Evolutionary conservation across 2,329 filamentous ascomycete species (phyloP).

Genomic region (Ambrosiella cleistominuta): DNA sequence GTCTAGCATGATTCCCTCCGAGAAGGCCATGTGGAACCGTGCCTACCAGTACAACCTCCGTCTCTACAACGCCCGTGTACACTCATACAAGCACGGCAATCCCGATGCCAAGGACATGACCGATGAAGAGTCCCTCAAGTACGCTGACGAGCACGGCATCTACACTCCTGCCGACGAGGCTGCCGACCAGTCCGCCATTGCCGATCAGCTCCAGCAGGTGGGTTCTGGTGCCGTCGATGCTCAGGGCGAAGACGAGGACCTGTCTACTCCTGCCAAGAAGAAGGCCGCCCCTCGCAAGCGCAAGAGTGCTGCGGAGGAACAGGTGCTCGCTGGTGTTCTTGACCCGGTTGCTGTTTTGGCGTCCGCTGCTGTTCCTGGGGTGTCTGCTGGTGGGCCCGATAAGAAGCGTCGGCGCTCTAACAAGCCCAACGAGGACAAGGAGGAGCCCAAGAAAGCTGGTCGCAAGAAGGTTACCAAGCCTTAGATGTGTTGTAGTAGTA

Average conservation of each 20-base stretch:
- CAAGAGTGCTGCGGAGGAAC: constrained; percentile 26
- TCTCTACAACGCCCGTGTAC: constrained; percentile 46
- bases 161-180: constrained; percentile 32
- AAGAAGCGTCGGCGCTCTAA: constrained; percentile 43
- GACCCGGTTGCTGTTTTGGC: constrained; percentile 23
- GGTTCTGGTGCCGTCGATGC: constrained; percentile 20
- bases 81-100: constrained; percentile 47
- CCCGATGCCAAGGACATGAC: constrained; percentile 39
- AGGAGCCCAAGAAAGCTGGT: constrained; percentile 42
- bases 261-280: constrained; percentile 32
- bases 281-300: constrained; percentile 33
- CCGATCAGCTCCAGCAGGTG: constrained; percentile 36
- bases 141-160: constrained; percentile 41
- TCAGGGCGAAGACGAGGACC: constrained; percentile 26
- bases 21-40: constrained; percentile 55
- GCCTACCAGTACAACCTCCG: constrained; percentile 51
- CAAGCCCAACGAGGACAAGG: constrained; percentile 36
- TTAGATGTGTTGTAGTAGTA: constrained; percentile 1
- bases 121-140: constrained; percentile 41
- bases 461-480: constrained; percentile 37
- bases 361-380: constrained; percentile 22
- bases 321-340: constrained; percentile 23
- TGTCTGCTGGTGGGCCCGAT: constrained; percentile 31
- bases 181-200: constrained; percentile 37
- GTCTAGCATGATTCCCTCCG: constrained; percentile 54